phyloP scores from a whole-genome alignment of 164 flowering plant species.

The Saururus chinensis region DNA sequence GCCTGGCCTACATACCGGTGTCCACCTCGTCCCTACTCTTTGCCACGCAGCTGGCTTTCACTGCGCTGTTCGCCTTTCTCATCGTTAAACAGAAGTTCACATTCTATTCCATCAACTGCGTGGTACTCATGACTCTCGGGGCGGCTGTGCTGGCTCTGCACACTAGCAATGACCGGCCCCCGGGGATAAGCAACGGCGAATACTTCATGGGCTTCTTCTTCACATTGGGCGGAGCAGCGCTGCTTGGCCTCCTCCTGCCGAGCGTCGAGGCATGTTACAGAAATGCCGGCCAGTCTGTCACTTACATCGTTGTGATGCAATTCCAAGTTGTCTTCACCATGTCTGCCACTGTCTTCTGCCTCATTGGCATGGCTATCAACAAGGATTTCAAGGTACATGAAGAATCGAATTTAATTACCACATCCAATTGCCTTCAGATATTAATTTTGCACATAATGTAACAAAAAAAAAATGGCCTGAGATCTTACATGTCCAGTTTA shows the following conservation, averaged over 20 bases:
- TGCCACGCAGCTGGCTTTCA: conserved; percentile 17
- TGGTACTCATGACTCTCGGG: conserved; percentile 11
- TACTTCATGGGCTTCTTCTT: conserved; percentile 17
- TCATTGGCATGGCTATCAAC: conserved; percentile 27
- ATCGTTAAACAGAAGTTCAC: conserved; percentile 20
- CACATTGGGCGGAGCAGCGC: conserved; percentile 7
- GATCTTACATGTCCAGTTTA: background rate
- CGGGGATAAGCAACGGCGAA: conserved; percentile 6
- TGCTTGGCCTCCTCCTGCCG: conserved; percentile 12
- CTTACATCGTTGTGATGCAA: conserved; percentile 28
- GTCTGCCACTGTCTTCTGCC: conserved; percentile 19
- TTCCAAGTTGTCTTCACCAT: conserved; percentile 22
- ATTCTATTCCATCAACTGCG: conserved; percentile 12
- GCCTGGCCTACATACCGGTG: conserved; percentile 9
- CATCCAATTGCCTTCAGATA: too few species aligned
- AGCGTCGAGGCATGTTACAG: conserved; percentile 14
- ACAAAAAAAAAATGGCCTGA: too few species aligned
- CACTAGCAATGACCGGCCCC: conserved; percentile 12
- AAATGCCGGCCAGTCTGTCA: conserved; percentile 21
- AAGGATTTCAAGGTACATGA: conserved; percentile 29
- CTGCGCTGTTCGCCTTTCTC: conserved; percentile 15
- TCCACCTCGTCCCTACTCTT: conserved; percentile 15
- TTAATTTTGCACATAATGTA: too few species aligned
- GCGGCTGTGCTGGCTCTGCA: conserved; percentile 12
- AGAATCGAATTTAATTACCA: too few species aligned